Evolutionary conservation across 2,329 filamentous ascomycete genomes (phyloP), one percentile per base, ranked within the genome.

Genomic region (Phialophora chinensis): DNA sequence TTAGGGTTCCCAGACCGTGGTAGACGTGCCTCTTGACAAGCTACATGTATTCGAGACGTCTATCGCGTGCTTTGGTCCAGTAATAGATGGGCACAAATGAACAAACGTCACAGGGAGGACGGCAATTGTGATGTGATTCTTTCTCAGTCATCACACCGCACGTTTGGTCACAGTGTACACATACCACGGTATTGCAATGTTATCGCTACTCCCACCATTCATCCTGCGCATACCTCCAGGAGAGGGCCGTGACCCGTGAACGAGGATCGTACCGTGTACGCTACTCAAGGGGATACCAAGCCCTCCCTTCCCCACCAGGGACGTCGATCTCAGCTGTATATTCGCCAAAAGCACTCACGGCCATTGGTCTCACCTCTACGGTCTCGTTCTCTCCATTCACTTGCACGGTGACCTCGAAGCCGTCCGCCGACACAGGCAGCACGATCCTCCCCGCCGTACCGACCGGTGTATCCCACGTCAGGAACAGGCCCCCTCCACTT

Each of bases 311-410:
- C 7, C 47, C 47, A 12, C 47, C 47, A 23, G 47, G 47, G 8
- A 52, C 47, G n/a, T 52, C 47, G 3, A 52, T 23, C 8, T 52
- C 8, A 6, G 20, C 20, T 4, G n/a, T 20, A 23, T 25, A 10
- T 25, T 50, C 47, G n/a, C n/a, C 47, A 14, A 50, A 50, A 6
- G 47, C 47, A 50, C n/a, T 50, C 47, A 50, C 23, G n/a, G 47
- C n/a, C 2, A 5, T 3, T 0, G 47, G 12, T 6, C n/a, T 23
- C 8, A 50, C 47, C 3, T 20, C 14, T 20, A 11, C 47, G 23
- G 23, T 50, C 23, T 23, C 14, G 47, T 50, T 20, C 47, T 23
- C 47, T 50, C 20, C 47, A 6, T 50, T 50, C 20, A 50, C 20
- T 20, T 11, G 47, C 47, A 50, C 35, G 14, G 12, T 42, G 12